Percentiles rank a stretch among this genome's conserved stretches.
Conservation (phyloP, 768 basidiomycete genomes). For the Saitozyma podzolica region DNA sequence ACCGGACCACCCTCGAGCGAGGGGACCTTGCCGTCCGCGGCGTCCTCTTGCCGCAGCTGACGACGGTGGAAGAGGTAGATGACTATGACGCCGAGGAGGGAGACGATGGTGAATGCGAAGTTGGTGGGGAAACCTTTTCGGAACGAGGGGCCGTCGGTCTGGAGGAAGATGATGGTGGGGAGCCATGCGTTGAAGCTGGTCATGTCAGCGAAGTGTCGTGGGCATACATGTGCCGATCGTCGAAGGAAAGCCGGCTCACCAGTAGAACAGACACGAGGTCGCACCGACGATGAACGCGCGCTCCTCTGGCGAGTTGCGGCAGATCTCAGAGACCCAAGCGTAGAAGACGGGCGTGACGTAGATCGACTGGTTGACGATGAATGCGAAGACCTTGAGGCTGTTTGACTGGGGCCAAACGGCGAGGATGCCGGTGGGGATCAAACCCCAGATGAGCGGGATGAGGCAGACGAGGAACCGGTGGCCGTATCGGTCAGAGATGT, state of each 20-base stretch:
- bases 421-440: constrained; percentile 22
- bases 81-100: neutral
- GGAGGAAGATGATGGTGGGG: constrained; percentile 20
- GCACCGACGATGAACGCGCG: constrained; percentile 11
- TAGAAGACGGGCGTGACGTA: neutral
- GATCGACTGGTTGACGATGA: constrained; percentile 10
- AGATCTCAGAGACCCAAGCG: neutral
- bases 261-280: constrained; percentile 5
- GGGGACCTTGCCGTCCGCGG: too few relatives aligned
- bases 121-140: constrained; percentile 22
- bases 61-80: constrained; percentile 10
- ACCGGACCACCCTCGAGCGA: too few relatives aligned
- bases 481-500: constrained; percentile 7
- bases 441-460: constrained; percentile 18
- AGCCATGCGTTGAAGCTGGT: constrained; percentile 8
- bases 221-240: constrained; percentile 15
- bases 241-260: constrained; percentile 4
- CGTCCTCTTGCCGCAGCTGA: constrained; percentile 3
- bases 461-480: constrained; percentile 6
- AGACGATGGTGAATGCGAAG: constrained; percentile 11
- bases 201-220: constrained; percentile 3
- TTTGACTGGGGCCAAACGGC: constrained; percentile 17
- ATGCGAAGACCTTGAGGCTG: constrained; percentile 16
- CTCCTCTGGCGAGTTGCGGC: constrained; percentile 8
- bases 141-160: constrained; percentile 23